Evolutionary conservation across 1,284 basidiomycete genomes (phyloP), one percentile per base, ranked within the genome.

Genomic region (Rugosomyces carneus): DNA sequence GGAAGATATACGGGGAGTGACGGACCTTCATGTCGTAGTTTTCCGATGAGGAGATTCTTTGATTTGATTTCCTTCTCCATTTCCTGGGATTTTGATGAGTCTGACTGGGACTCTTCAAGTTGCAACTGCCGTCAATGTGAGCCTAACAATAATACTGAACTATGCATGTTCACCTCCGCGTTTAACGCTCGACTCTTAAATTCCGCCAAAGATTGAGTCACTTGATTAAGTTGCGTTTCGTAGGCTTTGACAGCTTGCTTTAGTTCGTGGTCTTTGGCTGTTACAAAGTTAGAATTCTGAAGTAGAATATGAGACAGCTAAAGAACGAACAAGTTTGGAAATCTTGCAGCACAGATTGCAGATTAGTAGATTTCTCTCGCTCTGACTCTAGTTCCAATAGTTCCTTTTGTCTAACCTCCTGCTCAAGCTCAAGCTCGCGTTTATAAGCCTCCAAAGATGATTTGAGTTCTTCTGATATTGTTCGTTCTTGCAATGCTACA

Each of bases 51-150:
- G 16, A 93, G 69, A 49, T 86, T 88, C 74, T 98, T 98, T 65
- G 98, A 95, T 65, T 93, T 95, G 39, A 96, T 74, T 57, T 98
- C 92, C 58, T 86, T 86, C 63, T 93, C 89, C 2, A 98, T 71
- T 27, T 80, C 78, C 29, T 77, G 73, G 1, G 83, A 80, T 37
- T 78, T 75, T 2, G 78, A 76, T 1, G 78, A 79, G 58, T 82
- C 84, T 2, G 77, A 76, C 35, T 81, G 75, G 7, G 80, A 75
- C 48, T 90, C 86, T 48, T 89, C 82, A n/a, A 95, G 66, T 60
- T 81, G 70, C 9, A 84, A 63, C 81, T 86, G 21, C 5, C 26
- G 44, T 35, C 36, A 42, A 13, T 42, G 34, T 21, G 2, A 23
- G 20, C 21, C 21, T 40, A 24, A 31, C 23, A n/a, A 34, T 53